Evolutionary conservation across 768 basidiomycete genomes (phyloP).

Genomic region (Tricholoma bakamatsutake): DNA sequence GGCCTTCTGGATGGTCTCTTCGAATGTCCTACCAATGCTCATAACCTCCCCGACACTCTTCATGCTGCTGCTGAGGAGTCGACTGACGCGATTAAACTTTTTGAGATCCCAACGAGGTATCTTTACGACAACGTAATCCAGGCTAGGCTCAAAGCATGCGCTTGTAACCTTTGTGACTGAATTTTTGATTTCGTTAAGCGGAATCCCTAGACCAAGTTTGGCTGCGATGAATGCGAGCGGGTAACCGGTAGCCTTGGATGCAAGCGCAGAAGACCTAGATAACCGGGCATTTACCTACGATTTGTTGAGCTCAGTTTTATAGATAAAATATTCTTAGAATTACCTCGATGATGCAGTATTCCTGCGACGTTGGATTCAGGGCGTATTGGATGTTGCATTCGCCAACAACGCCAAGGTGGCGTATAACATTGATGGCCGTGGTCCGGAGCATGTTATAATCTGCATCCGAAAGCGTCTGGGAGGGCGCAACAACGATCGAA

Average conservation of each 20-base stretch:
- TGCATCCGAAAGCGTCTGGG: constrained; percentile 97
- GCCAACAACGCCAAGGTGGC: constrained; percentile 96
- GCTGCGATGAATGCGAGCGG: constrained; percentile 98
- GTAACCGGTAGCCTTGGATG: constrained; percentile 98
- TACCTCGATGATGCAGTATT: constrained; percentile 98
- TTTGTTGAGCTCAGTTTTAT: background rate
- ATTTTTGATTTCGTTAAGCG: constrained; percentile 97
- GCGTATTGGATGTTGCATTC: constrained; percentile 99
- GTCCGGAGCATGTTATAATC: constrained; percentile 99
- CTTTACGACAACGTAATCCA: constrained; percentile 98
- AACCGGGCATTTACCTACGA: constrained; percentile 84
- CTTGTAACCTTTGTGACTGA: constrained; percentile 94
- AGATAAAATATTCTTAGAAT: background rate
- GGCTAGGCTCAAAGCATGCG: constrained; percentile 96
- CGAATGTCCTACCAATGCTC: constrained; percentile 97
- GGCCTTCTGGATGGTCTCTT: constrained; percentile 98
- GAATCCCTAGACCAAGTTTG: constrained; percentile 95
- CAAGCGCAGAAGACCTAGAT: constrained; percentile 94
- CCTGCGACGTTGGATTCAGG: constrained; percentile 88
- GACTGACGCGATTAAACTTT: constrained; percentile 94
- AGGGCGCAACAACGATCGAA: constrained; percentile 96
- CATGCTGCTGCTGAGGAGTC: constrained; percentile 91
- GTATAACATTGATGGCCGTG: constrained; percentile 96
- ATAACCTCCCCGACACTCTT: constrained; percentile 99
- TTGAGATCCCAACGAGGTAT: constrained; percentile 99